phyloP scores from a whole-genome alignment of 2,329 filamentous ascomycete genomes.

The Colletotrichum gloeosporioides region DNA sequence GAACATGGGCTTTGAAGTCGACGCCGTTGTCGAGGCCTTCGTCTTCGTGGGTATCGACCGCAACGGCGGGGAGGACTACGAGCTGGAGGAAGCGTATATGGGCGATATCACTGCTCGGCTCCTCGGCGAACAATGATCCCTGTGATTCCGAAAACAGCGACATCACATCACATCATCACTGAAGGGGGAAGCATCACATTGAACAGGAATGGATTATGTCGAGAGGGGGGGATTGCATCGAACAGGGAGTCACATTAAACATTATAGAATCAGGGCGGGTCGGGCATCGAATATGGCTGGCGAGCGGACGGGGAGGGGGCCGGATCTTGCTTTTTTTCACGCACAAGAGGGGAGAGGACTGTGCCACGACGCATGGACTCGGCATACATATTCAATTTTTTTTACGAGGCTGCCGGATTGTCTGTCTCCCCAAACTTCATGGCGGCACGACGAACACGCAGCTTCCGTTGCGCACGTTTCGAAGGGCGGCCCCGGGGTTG shows the following conservation, averaged over 20 bases:
- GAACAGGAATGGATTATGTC: neutral
- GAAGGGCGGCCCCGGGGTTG: neutral
- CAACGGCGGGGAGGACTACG: conserved; percentile 79
- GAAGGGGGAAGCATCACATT: neutral
- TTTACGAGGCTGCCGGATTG: neutral
- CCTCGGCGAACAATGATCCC: conserved; percentile 71
- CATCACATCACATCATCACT: neutral
- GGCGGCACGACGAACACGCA: neutral
- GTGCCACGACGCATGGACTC: neutral
- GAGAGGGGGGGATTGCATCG: neutral
- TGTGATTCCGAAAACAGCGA: neutral
- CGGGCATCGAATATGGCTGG: neutral
- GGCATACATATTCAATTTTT: neutral
- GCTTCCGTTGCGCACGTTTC: neutral
- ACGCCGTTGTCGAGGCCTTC: conserved; percentile 86
- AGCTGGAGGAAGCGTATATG: conserved; percentile 89
- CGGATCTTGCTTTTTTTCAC: neutral
- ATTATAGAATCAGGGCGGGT: neutral
- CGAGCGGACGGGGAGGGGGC: neutral
- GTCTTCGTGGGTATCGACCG: conserved; percentile 81
- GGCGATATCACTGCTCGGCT: conserved; percentile 87
- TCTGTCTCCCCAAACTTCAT: neutral
- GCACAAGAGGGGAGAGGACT: neutral
- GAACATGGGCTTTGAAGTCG: conserved; percentile 89
- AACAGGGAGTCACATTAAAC: neutral